Percentiles rank a stretch among this genome's conserved stretches.
Evolutionary conservation across 2,329 filamentous ascomycete genomes (phyloP).

Genomic region (Cylindrodendrum hubeiense): DNA sequence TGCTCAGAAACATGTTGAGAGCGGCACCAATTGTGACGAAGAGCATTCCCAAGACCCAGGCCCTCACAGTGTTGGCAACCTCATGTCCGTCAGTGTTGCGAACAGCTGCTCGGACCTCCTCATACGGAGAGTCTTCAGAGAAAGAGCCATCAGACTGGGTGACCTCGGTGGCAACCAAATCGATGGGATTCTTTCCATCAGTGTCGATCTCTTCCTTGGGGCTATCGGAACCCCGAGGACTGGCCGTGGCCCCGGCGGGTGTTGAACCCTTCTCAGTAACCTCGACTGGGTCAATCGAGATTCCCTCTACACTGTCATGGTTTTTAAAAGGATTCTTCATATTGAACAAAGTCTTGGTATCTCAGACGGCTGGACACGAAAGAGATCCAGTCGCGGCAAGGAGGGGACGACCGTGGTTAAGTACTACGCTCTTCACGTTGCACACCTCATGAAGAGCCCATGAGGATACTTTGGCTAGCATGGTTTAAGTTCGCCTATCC

Average conservation of each 20-base stretch:
- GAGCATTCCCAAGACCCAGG: slow-evolving; percentile 59
- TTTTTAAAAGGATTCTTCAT: slow-evolving; percentile 25
- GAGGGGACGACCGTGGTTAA: slow-evolving; percentile 4
- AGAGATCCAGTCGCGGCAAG: not conserved
- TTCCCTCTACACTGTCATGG: not conserved
- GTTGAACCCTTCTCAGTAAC: not conserved
- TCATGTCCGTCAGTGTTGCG: slow-evolving; percentile 55
- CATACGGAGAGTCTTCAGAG: slow-evolving; percentile 26
- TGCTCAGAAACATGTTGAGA: slow-evolving; percentile 61
- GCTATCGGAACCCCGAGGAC: not conserved
- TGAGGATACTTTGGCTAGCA: slow-evolving; percentile 1
- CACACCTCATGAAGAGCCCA: not conserved
- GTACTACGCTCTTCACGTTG: not conserved
- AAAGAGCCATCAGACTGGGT: slow-evolving; percentile 15
- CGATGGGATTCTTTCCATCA: not conserved
- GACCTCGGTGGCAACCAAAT: slow-evolving; percentile 18
- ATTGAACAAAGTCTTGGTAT: not conserved
- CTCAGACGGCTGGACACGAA: not conserved
- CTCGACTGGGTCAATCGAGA: slow-evolving; percentile 2
- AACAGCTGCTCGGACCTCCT: slow-evolving; percentile 47
- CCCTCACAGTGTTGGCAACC: slow-evolving; percentile 53
- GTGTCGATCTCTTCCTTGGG: not conserved
- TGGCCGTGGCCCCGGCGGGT: not conserved
- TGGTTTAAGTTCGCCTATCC: not conserved
- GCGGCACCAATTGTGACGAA: slow-evolving; percentile 60